phyloP scores from a whole-genome alignment of 2,329 filamentous ascomycete genomes.

The Diaporthe caulivora region DNA sequence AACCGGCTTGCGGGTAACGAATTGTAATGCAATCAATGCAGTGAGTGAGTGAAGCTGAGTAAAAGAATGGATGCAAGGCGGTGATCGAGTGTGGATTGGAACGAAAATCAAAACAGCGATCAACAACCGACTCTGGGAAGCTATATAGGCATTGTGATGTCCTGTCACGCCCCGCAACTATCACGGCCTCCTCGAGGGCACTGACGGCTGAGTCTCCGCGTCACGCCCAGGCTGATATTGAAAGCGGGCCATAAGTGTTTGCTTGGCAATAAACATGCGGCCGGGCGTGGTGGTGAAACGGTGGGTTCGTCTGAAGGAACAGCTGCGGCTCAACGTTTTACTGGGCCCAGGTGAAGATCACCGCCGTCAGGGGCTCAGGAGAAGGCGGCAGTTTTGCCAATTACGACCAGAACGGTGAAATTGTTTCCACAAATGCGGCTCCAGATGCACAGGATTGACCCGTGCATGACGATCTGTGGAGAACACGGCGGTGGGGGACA shows the following conservation, averaged over 20 bases:
- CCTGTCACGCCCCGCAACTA: conserved; percentile 7
- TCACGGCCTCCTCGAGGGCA: conserved; percentile 12
- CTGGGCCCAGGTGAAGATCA: conserved; percentile 18
- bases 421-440: conserved; percentile 27
- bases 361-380: conserved; percentile 27
- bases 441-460: conserved; percentile 22
- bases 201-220: conserved; percentile 6
- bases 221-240: conserved; percentile 27
- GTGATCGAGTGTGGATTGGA: conserved; percentile 19
- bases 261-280: conserved; percentile 28
- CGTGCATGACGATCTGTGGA: conserved; percentile 21
- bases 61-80: conserved; percentile 29
- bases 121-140: not conserved
- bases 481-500: conserved; percentile 9
- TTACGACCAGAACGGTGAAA: conserved; percentile 18
- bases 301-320: conserved; percentile 19
- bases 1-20: conserved; percentile 26
- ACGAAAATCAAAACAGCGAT: not conserved
- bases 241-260: conserved; percentile 29
- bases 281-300: conserved; percentile 18
- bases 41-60: conserved; percentile 20
- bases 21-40: conserved; percentile 31
- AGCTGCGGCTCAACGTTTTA: conserved; percentile 25
- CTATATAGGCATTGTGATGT: conserved; percentile 22
- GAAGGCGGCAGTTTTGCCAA: conserved; percentile 11